Percentiles rank a stretch among this genome's conserved stretches.
phyloP scores from a whole-genome alignment of 495 filamentous ascomycete species.

The Podospora conica region DNA sequence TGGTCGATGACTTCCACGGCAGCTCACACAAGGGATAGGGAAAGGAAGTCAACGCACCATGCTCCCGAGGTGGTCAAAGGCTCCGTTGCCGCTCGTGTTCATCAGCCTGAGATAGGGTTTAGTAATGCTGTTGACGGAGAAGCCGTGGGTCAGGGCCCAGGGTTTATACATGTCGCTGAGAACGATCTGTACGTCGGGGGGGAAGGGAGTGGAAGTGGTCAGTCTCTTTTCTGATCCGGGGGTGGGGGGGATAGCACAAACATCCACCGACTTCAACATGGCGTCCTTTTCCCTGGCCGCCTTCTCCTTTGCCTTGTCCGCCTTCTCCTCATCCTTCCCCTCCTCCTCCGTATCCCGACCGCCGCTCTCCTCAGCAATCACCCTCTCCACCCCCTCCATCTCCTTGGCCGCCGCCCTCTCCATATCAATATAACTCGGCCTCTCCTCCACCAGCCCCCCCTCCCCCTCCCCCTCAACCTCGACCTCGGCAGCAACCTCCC shows the following conservation, averaged over 20 bases:
- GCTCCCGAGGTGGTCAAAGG: constrained; percentile 86
- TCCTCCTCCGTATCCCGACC: constrained; percentile 11
- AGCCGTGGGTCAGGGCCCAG: constrained; percentile 74
- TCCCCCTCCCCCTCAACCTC: not conserved
- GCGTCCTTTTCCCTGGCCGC: constrained; percentile 4
- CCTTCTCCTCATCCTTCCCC: not conserved
- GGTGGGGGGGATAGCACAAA: constrained; percentile 15
- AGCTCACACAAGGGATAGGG: not conserved
- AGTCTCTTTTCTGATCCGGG: not conserved
- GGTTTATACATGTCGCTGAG: constrained; percentile 98
- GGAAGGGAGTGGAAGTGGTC: not conserved
- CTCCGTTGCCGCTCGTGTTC: constrained; percentile 85
- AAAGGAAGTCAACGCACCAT: constrained; percentile 60
- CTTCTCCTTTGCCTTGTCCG: constrained; percentile 18
- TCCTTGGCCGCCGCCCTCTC: constrained; percentile 37
- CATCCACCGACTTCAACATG: constrained; percentile 59
- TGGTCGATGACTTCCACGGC: too few relatives aligned
- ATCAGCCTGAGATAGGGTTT: constrained; percentile 95
- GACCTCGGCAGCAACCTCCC: not conserved
- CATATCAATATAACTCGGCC: constrained; percentile 49
- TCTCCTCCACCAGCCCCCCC: constrained; percentile 23
- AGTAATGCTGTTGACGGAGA: constrained; percentile 81
- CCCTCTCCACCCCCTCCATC: constrained; percentile 3
- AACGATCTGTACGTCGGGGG: constrained; percentile 55
- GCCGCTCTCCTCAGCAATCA: constrained; percentile 12